A percentile compares a stretch with the other conserved stretches of the same genome.
These are phyloP conservation scores for Orobanche coerulescens DNA, from an alignment of 257 asterid genomes.

Conservation along the genomic window DNA sequence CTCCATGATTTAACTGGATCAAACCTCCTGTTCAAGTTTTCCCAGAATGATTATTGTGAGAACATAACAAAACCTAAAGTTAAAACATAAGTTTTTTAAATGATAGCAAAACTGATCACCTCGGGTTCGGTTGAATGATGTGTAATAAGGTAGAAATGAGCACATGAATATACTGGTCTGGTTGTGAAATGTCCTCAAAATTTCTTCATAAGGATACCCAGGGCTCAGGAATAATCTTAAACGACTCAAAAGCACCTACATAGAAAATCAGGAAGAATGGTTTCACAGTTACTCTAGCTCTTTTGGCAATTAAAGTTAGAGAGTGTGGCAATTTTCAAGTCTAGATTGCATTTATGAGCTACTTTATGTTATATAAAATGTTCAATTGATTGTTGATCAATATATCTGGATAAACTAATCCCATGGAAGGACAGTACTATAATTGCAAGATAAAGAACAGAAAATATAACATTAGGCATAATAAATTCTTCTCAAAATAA, in stretches of 20 bases:
- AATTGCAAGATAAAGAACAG: not conserved
- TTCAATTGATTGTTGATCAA: not conserved
- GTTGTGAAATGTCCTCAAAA: constrained; percentile 77
- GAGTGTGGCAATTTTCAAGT: not conserved
- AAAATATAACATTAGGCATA: not conserved
- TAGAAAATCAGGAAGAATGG: not conserved
- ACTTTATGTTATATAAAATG: not conserved
- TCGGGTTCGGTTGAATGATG: constrained; percentile 77
- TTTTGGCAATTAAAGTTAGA: not conserved
- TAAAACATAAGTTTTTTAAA: not conserved
- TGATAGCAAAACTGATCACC: constrained; percentile 33
- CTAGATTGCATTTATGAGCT: no score
- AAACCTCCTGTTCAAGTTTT: constrained; percentile 61
- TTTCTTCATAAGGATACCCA: constrained; percentile 94
- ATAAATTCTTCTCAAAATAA: not conserved
- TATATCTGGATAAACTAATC: not conserved
- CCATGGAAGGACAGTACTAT: not conserved
- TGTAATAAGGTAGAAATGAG: constrained; percentile 73
- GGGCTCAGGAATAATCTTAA: constrained; percentile 84
- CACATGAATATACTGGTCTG: constrained; percentile 91
- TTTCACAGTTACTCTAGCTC: not conserved
- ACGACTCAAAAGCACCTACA: constrained; percentile 84
- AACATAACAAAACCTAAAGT: not conserved
- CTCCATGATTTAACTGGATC: constrained; percentile 83
- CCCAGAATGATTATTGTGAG: not conserved